phyloP scores from a whole-genome alignment of 2,329 filamentous ascomycete species.

The Aspergillus puulaauensis region DNA sequence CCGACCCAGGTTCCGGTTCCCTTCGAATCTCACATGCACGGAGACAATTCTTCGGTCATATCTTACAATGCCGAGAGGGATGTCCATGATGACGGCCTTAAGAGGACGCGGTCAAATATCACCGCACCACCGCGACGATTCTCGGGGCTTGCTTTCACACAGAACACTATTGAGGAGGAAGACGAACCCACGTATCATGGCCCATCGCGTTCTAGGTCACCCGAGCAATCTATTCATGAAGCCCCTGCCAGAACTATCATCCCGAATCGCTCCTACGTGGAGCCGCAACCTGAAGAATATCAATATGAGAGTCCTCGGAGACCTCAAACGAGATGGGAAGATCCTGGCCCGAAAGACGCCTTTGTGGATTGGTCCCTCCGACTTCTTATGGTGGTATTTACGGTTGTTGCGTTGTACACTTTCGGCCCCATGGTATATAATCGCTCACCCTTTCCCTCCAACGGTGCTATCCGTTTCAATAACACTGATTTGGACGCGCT shows the following conservation, averaged over 20 bases:
- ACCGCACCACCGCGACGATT: constrained; percentile 36
- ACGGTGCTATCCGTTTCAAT: constrained; percentile 20
- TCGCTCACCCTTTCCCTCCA: background rate
- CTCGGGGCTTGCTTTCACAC: constrained; percentile 30
- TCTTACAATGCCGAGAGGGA: constrained; percentile 38
- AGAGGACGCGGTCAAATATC: constrained; percentile 34
- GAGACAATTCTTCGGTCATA: constrained; percentile 34
- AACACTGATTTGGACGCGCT: constrained; percentile 25
- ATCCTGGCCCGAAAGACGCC: background rate
- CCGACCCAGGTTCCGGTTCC: background rate
- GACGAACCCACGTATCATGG: constrained; percentile 20
- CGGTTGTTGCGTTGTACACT: background rate
- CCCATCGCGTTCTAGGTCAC: background rate
- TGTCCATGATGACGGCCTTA: constrained; percentile 36
- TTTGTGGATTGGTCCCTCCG: background rate
- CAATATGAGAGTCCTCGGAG: background rate
- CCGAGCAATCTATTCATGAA: background rate
- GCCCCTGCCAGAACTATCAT: constrained; percentile 27
- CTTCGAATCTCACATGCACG: constrained; percentile 1
- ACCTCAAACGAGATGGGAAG: background rate
- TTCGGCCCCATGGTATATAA: background rate
- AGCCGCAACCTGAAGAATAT: background rate
- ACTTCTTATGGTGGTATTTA: background rate
- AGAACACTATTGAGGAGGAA: constrained; percentile 31
- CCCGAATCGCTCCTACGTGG: constrained; percentile 14